Base-by-base conservation (phyloP, 2,329 filamentous ascomycete genomes). In the Didymella segeticola region DNA sequence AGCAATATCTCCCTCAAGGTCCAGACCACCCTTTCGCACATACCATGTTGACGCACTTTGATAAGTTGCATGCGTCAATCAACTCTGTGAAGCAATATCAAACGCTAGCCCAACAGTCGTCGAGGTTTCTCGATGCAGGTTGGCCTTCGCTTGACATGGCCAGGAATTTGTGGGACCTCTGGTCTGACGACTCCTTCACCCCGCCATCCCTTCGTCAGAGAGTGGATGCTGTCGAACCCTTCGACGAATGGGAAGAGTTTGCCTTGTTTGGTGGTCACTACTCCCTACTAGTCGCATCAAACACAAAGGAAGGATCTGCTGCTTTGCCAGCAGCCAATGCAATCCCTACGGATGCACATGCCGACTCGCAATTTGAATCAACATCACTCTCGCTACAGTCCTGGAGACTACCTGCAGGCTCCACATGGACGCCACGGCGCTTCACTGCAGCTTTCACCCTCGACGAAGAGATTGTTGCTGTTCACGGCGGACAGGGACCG, bases 221-320 rank as follows among this genome's bases (percentile, higher is more conserved):
- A 10, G 76, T 97, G 12, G 88, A 96, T 63, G 69, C 77, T 1
- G 75, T 92, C 14, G 93, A 97, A 68, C 86, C 89, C 1, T 97
- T 98, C 69, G 93, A 98, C 72, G 93, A 97, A 75, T 96, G 91
- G 91, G 93, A 98, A 74, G 93, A 97, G 67, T 92, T 97, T 69
- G 87, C 89, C 2, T 79, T 96, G 1, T 96, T 96, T 72, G 86
- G 85, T 2, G 86, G 87, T 27, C 93, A 97, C 74, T 96, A 96
- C 73, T 89, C 93, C 63, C 76, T 97, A 36, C 80, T 96, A 8
- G 80, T 86, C 17, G 90, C 91, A 12, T 81, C 78, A 34, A 85
- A 76, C 64, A 58, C 56, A 48, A 57, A 60, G 46, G 39, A 53
- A 49, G 31, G 39, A 56, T 29, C 60, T 37, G 56, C 47, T 45